Evolutionary conservation across 2,329 filamentous ascomycete species (phyloP), one percentile per base, ranked within the genome.

Genomic region (Aureobasidium musti): DNA sequence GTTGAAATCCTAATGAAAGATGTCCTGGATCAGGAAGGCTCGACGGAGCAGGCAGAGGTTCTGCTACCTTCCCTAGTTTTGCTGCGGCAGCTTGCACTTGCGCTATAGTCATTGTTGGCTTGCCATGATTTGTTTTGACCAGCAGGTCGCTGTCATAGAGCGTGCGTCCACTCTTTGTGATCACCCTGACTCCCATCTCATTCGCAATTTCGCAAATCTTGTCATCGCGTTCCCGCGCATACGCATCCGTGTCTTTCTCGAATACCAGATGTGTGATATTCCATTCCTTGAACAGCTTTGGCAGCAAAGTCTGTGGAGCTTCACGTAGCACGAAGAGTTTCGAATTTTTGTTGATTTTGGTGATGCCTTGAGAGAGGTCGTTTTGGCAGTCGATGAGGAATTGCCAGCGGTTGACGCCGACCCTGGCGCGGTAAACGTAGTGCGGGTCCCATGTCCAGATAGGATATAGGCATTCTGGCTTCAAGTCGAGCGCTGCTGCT

Each of bases 371-470:
- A 0, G 89, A 91, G 5, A 92, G 81, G 73, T 91, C 88, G 70
- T 83, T 84, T 73, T 92, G 89, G 72, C 89, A 91, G 74, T 92
- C 90, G 28, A 92, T 82, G 80, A 91, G 77, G 72, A 89, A 92
- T 71, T 91, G 87, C 88, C 89, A 92, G 70, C 90, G 81, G 72
- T 93, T 93, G 10, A 86, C 79, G 0, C 89, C 89, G 5, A 88
- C 89, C 67, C 89, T 83, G 0, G 87, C 86, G 37, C 83, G 83
- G 74, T 91, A 92, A 30, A 92, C 89, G 74, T 92, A 92, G 74
- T 92, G 89, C 66, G 89, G 89, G 74, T 92, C 90, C 89, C 89
- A 93, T 1, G 88, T 91, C 82, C 90, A 93, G 53, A 92, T 84
- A 0, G 89, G 90, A 80, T 89, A 92, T 30, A 93, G 79, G 23